These are phyloP conservation scores for Ganoderma sp. DNA, from an alignment of 1,284 basidiomycete species.

Conservation along the genomic window DNA sequence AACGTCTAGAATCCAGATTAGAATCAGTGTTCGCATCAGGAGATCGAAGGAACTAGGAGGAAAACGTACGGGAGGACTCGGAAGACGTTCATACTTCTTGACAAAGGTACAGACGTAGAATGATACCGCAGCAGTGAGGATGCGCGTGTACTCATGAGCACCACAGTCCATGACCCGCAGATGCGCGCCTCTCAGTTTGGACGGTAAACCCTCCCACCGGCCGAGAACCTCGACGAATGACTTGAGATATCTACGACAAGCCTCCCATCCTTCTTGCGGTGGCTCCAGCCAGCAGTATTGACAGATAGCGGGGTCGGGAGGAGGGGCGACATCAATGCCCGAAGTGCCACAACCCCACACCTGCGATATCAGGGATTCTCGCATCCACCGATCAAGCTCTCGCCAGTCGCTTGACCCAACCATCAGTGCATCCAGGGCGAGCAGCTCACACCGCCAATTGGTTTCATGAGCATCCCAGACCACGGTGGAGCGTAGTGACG, in stretches of 20 bases:
- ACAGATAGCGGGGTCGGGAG: too few relatives aligned
- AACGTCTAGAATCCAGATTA: too few relatives aligned
- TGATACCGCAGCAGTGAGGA: not conserved
- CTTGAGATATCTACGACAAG: not conserved
- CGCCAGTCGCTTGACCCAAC: conserved; percentile 1
- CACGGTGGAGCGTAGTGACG: not conserved
- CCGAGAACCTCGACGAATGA: conserved; percentile 7
- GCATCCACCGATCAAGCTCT: conserved; percentile 8
- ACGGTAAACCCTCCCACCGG: not conserved
- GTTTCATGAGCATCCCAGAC: conserved; percentile 12
- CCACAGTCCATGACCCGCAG: not conserved
- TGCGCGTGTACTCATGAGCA: not conserved
- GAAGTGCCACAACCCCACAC: conserved; percentile 3
- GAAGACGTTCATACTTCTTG: conserved; percentile 3
- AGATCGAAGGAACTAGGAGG: too few relatives aligned
- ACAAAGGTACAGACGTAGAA: conserved; percentile 17
- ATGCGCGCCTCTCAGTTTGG: not conserved
- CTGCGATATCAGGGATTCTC: conserved; percentile 5
- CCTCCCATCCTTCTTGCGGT: conserved; percentile 7
- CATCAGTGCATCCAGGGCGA: conserved; percentile 10
- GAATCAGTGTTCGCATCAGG: too few relatives aligned
- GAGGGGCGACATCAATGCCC: not conserved
- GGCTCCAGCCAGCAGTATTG: not conserved
- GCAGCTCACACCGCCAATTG: conserved; percentile 16
- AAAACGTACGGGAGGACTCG: not conserved